Conservation (phyloP, 2,329 filamentous ascomycete species). For the Fusarium oligoseptatum region DNA sequence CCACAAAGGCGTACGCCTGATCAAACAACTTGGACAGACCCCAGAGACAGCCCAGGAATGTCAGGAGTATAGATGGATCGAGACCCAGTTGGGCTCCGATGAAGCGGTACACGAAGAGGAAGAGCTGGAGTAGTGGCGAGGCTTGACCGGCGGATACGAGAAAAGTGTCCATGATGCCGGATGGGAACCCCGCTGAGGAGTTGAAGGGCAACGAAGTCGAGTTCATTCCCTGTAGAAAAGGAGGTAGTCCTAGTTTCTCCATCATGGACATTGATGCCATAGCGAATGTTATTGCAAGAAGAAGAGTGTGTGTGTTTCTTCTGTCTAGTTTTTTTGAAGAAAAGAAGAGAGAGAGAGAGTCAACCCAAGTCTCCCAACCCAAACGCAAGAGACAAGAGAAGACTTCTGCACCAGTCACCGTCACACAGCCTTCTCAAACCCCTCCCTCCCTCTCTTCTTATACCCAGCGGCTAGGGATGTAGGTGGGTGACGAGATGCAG, state of each 20-base stretch:
- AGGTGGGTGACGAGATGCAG: conserved; percentile 7
- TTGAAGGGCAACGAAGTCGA: conserved; percentile 39
- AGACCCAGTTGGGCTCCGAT: conserved; percentile 61
- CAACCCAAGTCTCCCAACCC: neutral
- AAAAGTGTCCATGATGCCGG: conserved; percentile 58
- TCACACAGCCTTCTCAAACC: conserved; percentile 23
- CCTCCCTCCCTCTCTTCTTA: conserved; percentile 19
- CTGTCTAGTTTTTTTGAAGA: neutral
- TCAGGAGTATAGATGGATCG: conserved; percentile 63
- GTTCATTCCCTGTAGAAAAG: conserved; percentile 42
- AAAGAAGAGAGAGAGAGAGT: neutral
- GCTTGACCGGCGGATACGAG: conserved; percentile 59
- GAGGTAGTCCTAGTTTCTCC: conserved; percentile 47
- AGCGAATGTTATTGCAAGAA: neutral
- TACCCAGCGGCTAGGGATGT: neutral
- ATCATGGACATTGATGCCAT: conserved; percentile 49
- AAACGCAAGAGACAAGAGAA: neutral
- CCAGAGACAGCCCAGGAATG: conserved; percentile 62
- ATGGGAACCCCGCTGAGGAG: conserved; percentile 40
- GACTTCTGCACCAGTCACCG: conserved; percentile 31
- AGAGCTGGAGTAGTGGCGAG: conserved; percentile 57
- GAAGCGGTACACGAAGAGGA: conserved; percentile 62
- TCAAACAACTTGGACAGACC: conserved; percentile 54
- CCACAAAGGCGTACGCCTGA: conserved; percentile 53
- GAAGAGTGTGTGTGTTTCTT: neutral